Evolutionary conservation across 768 basidiomycete species (phyloP).

Genomic region (Tricholoma matsutake): DNA sequence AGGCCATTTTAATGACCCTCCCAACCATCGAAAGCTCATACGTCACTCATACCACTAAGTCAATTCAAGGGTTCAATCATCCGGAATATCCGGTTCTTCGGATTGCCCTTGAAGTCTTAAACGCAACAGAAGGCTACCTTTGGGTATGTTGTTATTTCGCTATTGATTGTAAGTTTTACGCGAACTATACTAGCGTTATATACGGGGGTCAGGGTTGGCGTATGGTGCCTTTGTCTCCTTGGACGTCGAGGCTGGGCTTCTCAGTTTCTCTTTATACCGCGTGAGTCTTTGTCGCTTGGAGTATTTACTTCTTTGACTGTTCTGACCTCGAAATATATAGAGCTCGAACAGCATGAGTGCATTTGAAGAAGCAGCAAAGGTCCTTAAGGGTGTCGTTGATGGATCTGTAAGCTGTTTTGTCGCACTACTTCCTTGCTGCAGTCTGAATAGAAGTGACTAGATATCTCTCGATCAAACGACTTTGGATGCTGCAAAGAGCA

Average conservation of each 20-base stretch:
- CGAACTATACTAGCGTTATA: slow-evolving; percentile 59
- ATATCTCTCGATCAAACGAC: slow-evolving; percentile 76
- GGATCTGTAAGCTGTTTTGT: slow-evolving; percentile 57
- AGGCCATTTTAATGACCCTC: slow-evolving; percentile 86
- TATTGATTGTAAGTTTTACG: slow-evolving; percentile 1
- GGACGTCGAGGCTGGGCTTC: slow-evolving; percentile 75
- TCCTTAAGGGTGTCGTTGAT: slow-evolving; percentile 77
- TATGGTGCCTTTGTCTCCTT: slow-evolving; percentile 81
- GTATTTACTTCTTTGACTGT: neutral
- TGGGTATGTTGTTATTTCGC: slow-evolving; percentile 55
- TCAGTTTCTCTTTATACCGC: slow-evolving; percentile 77
- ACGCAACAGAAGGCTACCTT: slow-evolving; percentile 91
- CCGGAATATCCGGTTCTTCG: slow-evolving; percentile 82
- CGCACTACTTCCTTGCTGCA: neutral
- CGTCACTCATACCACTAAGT: slow-evolving; percentile 72
- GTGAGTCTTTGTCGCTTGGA: slow-evolving; percentile 38
- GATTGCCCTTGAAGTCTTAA: slow-evolving; percentile 83
- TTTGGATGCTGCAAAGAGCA: slow-evolving; percentile 89
- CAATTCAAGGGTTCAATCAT: slow-evolving; percentile 76
- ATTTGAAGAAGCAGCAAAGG: slow-evolving; percentile 73
- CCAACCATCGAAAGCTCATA: slow-evolving; percentile 95
- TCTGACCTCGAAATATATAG: slow-evolving; percentile 34
- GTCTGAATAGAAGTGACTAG: slow-evolving; percentile 37
- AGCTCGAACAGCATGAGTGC: slow-evolving; percentile 79
- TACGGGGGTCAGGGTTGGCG: slow-evolving; percentile 92